These are phyloP conservation scores for Hyphochytrium catenoides DNA, from an alignment of 352 stramenopile species.

Conservation along the genomic window DNA sequence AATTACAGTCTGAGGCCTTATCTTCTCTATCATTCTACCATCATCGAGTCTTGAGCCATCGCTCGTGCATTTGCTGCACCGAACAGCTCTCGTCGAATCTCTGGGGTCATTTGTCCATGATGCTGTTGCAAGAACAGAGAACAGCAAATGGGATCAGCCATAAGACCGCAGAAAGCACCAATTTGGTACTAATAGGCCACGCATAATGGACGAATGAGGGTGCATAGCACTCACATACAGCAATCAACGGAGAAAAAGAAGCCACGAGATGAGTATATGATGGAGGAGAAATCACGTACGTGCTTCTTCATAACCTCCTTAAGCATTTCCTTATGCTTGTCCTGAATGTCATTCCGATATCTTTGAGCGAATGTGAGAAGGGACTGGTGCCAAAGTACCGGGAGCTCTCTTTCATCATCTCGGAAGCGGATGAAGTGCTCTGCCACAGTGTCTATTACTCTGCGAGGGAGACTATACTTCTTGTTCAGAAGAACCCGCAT, in stretches of 20 bases:
- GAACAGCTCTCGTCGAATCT: conserved; percentile 91
- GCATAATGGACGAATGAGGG: background rate
- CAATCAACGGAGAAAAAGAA: too few species aligned
- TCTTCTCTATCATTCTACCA: too few species aligned
- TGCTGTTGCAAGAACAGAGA: conserved; percentile 21
- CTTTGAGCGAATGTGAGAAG: conserved; percentile 91
- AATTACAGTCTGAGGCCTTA: too few species aligned
- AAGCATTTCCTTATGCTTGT: conserved; percentile 79
- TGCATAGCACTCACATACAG: too few species aligned
- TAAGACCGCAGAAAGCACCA: too few species aligned
- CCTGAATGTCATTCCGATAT: conserved; percentile 93
- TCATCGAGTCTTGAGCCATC: too few species aligned
- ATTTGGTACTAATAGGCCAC: too few species aligned
- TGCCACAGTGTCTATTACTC: conserved; percentile 85
- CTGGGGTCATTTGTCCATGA: conserved; percentile 89
- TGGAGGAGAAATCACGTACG: conserved; percentile 13
- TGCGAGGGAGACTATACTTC: conserved; percentile 95
- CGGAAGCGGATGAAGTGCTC: conserved; percentile 87
- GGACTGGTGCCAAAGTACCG: conserved; percentile 97
- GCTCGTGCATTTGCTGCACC: too few species aligned
- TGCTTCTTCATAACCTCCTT: conserved; percentile 69
- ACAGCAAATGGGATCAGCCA: too few species aligned
- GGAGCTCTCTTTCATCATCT: conserved; percentile 53
- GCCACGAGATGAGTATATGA: too few species aligned
- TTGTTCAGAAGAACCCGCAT: conserved; percentile 97